Evolutionary conservation across 495 filamentous ascomycete species (phyloP), one percentile per base, ranked within the genome.

Genomic region (Jackrogersella minutella): DNA sequence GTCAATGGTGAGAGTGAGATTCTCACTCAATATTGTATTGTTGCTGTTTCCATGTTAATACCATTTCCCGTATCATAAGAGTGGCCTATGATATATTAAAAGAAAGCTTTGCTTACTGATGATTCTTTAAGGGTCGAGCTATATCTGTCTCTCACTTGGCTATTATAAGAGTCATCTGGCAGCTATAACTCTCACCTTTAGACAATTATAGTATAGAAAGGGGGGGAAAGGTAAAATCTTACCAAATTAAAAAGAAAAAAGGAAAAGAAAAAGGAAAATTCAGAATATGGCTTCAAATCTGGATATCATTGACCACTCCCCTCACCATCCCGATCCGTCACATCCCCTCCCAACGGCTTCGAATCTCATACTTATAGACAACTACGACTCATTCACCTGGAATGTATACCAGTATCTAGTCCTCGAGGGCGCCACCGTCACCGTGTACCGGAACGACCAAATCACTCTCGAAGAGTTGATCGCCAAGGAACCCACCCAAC

Each of bases 301-400:
- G 10, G 84, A 82, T 72, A 75, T 95, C 52, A 86, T 95, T 70
- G 93, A 96, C 78, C 87, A 93, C 76, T 97, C 93, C 39, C 91
- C 91, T 72, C 89, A 91, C 76, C 88, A 93, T 74, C 89, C 91
- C 67, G 85, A 87, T 60, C 86, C 85, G 53, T 86, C 85, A 14
- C 78, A 88, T 46, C 85, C 86, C 51, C 78, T 97, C 26, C 74
- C 86, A 16, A 92, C 83, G 46, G 94, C 94, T 22, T 89, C 88
- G 31, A 98, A 98, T 80, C 86, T 99, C 24, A 86, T 99, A 55
- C 81, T 99, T 58, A 96, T 99, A 70, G 95, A 98, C 80, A 99
- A 99, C 80, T 99, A 97, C 76, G 95, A 99, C 78, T 97, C 94
- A 0, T 99, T 98, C 72, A 97, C 94, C 62, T 98, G 92, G 91